Base-by-base conservation (phyloP, 306 rosid species). In the Alnus rubra region DNA sequence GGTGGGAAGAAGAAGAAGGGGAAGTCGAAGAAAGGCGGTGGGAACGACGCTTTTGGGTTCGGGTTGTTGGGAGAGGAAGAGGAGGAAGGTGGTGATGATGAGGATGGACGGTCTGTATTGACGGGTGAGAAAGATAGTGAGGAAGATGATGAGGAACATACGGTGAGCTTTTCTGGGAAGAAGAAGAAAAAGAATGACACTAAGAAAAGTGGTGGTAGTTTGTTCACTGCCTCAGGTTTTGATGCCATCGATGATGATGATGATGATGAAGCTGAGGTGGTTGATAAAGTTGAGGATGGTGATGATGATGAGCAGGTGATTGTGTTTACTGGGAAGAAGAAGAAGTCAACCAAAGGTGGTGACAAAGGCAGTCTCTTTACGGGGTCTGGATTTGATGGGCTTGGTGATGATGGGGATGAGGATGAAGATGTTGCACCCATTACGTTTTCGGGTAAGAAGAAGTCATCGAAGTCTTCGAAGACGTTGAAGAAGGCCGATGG, bases 381-480 rank as follows among this genome's bases (percentile, higher is more conserved):
- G 4, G 87, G 87, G 6, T 78, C 84, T 50, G 78, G 84, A 79
- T 82, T 90, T 67, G 87, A 51, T 72, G 93, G 74, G 56, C 82
- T 84, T 37, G 89, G 77, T 76, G 83, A 87, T 39, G 93, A 10
- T 33, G 79, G 52, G 30, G 75, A 80, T 86, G 97, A 76, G 55
- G 94, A 89, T 30, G 94, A 88, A 1, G 97, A 87, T 62, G 73
- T 82, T 74, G 79, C 86, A 33, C 78, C 85, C 0, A 88, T 92
- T 78, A 85, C 84, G 16, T 93, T 93, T 84, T 83, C 92, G 0
- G 99, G 98, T 39, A 92, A 92, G 93, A 95, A 95, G 75, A 94
- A 92, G 86, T 92, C 97, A 31, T 84, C 96, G 1, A 93, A 86
- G 84, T 79, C 84, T 62, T 85, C 83, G 0, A 90, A 91, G 79